Conservation (phyloP, 2,329 filamentous ascomycete genomes). For the Fusarium oxysporum region DNA sequence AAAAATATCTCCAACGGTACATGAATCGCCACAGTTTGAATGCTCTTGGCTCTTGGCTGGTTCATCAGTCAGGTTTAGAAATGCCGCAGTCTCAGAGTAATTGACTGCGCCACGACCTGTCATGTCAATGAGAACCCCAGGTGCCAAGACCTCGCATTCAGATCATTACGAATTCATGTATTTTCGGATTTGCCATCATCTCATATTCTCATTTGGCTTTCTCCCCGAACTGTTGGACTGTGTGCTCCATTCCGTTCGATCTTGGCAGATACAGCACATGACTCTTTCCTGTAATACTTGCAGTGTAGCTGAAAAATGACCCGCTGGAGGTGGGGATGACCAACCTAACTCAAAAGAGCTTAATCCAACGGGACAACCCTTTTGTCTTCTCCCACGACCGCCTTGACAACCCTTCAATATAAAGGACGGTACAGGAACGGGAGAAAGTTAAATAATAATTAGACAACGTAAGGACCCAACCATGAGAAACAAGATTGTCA, state of each 20-base stretch:
- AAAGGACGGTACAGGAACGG: not conserved
- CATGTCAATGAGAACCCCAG: constrained; percentile 5
- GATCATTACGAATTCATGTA: constrained; percentile 3
- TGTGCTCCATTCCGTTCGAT: not conserved
- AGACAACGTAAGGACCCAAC: not conserved
- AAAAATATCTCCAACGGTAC: constrained; percentile 28
- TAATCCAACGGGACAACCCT: constrained; percentile 17
- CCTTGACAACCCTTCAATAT: constrained; percentile 4
- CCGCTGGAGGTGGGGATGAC: constrained; percentile 1
- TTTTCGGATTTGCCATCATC: constrained; percentile 14
- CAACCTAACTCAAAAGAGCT: constrained; percentile 22
- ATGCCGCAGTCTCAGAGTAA: constrained; percentile 10
- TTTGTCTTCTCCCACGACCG: constrained; percentile 8
- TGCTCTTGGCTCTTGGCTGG: not conserved
- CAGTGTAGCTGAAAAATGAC: constrained; percentile 9
- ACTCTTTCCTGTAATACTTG: not conserved
- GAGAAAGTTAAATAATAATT: not conserved
- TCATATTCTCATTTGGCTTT: not conserved
- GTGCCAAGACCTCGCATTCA: constrained; percentile 12
- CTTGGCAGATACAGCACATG: not conserved
- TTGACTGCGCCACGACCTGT: constrained; percentile 31
- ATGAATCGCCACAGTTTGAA: constrained; percentile 17
- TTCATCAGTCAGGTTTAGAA: constrained; percentile 2
- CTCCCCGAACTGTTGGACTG: not conserved
- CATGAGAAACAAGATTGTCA: too few species aligned